Percentiles rank a stretch among this genome's conserved stretches.
These are phyloP conservation scores for Hirschioporus abietinus DNA, from an alignment of 768 basidiomycete species.

Conservation along the genomic window DNA sequence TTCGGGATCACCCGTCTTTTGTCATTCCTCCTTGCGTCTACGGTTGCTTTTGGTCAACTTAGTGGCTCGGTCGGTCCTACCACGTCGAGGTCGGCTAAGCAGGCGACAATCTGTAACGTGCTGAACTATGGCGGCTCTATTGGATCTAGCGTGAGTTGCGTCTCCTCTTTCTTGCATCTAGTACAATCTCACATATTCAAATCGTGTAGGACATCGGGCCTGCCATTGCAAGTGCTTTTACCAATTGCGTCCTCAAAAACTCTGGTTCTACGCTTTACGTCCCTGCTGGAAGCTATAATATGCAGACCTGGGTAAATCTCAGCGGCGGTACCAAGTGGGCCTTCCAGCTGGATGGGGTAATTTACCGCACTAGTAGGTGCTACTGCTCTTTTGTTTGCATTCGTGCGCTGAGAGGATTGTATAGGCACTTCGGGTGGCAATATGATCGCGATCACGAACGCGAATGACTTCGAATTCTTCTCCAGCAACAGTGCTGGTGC, in stretches of 20 bases:
- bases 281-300: constrained; percentile 24
- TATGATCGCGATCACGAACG: constrained; percentile 26
- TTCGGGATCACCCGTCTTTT: neutral
- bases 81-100: constrained; percentile 18
- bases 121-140: constrained; percentile 24
- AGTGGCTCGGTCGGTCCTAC: constrained; percentile 21
- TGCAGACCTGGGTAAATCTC: constrained; percentile 26
- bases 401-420: neutral
- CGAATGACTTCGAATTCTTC: constrained; percentile 27
- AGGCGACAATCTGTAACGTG: constrained; percentile 22
- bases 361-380: constrained; percentile 19
- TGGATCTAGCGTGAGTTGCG: constrained; percentile 18
- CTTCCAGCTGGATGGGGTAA: constrained; percentile 25
- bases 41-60: constrained; percentile 15
- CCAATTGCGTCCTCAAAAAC: constrained; percentile 22
- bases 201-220: constrained; percentile 23
- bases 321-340: constrained; percentile 24
- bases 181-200: neutral
- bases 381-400: neutral
- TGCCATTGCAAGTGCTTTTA: constrained; percentile 24
- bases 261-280: constrained; percentile 19
- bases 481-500: constrained; percentile 25
- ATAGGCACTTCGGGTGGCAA: constrained; percentile 23
- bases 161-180: neutral
- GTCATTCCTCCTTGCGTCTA: neutral